Conservation (phyloP, 768 basidiomycete species). For the Suillus plorans region DNA sequence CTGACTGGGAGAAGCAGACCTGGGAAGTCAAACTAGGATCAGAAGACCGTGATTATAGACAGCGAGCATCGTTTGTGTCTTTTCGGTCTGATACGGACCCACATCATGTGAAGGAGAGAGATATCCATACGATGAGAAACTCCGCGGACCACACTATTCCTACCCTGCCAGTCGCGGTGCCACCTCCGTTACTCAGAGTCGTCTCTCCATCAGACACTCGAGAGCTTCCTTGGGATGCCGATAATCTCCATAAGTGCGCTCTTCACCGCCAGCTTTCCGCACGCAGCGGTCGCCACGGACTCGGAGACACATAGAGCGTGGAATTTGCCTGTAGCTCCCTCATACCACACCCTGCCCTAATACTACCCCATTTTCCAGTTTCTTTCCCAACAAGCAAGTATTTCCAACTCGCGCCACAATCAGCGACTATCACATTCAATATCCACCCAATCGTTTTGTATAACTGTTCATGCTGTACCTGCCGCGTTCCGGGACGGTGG, state of each 20-base stretch:
- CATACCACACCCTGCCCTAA: background rate
- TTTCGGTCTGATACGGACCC: slow-evolving; percentile 3
- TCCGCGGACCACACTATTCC: slow-evolving; percentile 3
- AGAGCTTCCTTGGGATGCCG: slow-evolving; percentile 26
- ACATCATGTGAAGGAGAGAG: background rate
- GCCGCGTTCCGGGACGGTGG: background rate
- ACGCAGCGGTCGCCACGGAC: slow-evolving; percentile 13
- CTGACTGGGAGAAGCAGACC: slow-evolving; percentile 61
- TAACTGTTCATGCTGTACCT: background rate
- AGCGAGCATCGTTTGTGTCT: slow-evolving; percentile 2
- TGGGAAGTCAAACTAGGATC: slow-evolving; percentile 48
- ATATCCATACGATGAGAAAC: background rate
- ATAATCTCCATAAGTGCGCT: slow-evolving; percentile 13
- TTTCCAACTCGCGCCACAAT: background rate
- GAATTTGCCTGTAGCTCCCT: background rate
- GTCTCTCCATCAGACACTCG: slow-evolving; percentile 10
- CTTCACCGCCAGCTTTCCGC: slow-evolving; percentile 23
- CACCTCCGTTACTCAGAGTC: background rate
- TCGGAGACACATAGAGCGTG: slow-evolving; percentile 1
- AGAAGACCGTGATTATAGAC: slow-evolving; percentile 8
- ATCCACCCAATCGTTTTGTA: slow-evolving; percentile 3
- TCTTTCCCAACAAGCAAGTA: background rate
- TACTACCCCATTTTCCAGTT: background rate
- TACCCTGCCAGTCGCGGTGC: slow-evolving; percentile 3
- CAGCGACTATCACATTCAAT: background rate